These are phyloP conservation scores for Alternaria arborescens DNA, from an alignment of 2,329 filamentous ascomycete species.

Conservation along the genomic window DNA sequence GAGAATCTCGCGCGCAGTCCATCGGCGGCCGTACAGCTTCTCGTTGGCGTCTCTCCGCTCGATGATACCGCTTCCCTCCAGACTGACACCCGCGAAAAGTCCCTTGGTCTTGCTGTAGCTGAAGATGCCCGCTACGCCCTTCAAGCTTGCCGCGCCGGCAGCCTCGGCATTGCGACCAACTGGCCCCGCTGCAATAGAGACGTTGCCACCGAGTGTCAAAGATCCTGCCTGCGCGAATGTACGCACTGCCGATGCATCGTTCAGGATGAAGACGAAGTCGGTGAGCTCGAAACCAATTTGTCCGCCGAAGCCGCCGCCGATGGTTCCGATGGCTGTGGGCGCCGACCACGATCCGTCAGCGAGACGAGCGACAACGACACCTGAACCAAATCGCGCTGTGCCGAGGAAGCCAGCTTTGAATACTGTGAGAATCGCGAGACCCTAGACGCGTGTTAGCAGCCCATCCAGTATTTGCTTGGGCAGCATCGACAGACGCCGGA, in stretches of 20 bases:
- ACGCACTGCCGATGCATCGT: conserved; percentile 87
- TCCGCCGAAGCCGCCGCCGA: conserved; percentile 82
- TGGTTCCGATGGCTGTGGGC: conserved; percentile 80
- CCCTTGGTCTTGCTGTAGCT: conserved; percentile 98
- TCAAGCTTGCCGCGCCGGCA: conserved; percentile 89
- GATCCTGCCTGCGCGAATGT: conserved; percentile 93
- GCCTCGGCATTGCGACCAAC: conserved; percentile 95
- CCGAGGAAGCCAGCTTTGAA: conserved; percentile 88
- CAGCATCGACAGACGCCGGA: conserved; percentile 9
- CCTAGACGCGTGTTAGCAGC: conserved; percentile 55
- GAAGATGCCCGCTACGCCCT: conserved; percentile 90
- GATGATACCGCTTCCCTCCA: conserved; percentile 92
- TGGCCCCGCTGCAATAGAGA: conserved; percentile 92
- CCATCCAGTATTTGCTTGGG: conserved; percentile 1
- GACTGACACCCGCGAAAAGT: conserved; percentile 90
- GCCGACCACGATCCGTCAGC: conserved; percentile 82
- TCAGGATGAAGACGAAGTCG: conserved; percentile 98
- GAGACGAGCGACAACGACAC: conserved; percentile 81
- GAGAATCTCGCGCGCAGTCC: conserved; percentile 83
- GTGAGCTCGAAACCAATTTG: conserved; percentile 89
- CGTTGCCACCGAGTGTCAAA: conserved; percentile 92
- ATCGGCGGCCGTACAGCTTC: conserved; percentile 86
- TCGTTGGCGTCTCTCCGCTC: conserved; percentile 97
- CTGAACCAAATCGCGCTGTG: conserved; percentile 81
- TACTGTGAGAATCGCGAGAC: conserved; percentile 84